A percentile compares a stretch with the other conserved stretches of the same genome.
Evolutionary conservation across 768 basidiomycete genomes (phyloP).

Genomic region (Lenzites betulinus): DNA sequence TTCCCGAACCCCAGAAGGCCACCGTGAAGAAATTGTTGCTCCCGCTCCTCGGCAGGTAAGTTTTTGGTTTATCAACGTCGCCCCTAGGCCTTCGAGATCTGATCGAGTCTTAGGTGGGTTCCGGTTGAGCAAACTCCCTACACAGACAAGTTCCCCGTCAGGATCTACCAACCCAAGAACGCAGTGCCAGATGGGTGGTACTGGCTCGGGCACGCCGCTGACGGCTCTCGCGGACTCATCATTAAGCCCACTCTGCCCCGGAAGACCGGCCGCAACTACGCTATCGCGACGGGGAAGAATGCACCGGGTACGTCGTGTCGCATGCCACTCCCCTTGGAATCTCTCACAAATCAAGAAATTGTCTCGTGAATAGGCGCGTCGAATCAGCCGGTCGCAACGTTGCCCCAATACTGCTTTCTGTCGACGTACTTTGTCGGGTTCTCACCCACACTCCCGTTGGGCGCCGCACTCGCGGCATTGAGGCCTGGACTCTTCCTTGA

Average conservation of each 20-base stretch:
- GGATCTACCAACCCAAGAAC: not conserved
- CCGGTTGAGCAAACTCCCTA: not conserved
- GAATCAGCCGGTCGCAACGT: not conserved
- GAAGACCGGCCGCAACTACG: not conserved
- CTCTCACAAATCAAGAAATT: too few relatives aligned
- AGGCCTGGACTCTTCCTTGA: not conserved
- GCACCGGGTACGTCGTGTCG: not conserved
- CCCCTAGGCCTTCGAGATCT: not conserved
- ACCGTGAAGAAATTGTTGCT: not conserved
- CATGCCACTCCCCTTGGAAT: not conserved
- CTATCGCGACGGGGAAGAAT: not conserved
- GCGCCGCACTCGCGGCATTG: not conserved
- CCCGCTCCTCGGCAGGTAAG: slow-evolving; percentile 3
- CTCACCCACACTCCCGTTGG: not conserved
- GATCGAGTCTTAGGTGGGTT: not conserved
- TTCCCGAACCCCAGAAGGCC: not conserved
- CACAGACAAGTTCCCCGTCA: not conserved
- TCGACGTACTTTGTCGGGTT: slow-evolving; percentile 2
- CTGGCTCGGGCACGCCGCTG: slow-evolving; percentile 1
- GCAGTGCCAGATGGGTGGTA: not conserved
- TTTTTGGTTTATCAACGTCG: too few relatives aligned
- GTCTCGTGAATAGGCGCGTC: not conserved
- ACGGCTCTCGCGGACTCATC: not conserved
- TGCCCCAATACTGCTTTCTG: not conserved
- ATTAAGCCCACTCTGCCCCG: slow-evolving; percentile 1